Conservation (phyloP, 305 asterid species). For the Nicotiana rustica region DNA sequence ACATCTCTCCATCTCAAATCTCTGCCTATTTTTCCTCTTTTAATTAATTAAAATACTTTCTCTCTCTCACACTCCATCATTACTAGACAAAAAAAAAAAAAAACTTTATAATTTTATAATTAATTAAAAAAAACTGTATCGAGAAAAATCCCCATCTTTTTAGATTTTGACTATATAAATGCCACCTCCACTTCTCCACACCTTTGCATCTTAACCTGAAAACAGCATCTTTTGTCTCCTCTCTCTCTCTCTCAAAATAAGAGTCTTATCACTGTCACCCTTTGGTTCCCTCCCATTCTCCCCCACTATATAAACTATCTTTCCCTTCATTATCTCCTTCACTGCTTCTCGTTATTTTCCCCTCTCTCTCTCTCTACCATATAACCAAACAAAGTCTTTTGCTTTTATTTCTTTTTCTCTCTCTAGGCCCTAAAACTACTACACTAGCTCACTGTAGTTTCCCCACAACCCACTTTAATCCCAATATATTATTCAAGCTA, state of each 20-base stretch:
- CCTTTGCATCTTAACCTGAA: slow-evolving; percentile 33
- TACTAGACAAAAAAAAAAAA: not conserved
- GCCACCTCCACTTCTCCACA: slow-evolving; percentile 28
- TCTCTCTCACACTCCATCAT: not conserved
- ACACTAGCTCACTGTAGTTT: not conserved
- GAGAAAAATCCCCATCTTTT: not conserved
- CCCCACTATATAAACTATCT: slow-evolving; percentile 34
- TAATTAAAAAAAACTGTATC: not conserved
- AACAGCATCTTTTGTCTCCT: slow-evolving; percentile 35
- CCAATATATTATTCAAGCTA: not conserved
- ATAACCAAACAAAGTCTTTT: not conserved
- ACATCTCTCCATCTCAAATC: slow-evolving; percentile 16
- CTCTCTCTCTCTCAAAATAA: not conserved
- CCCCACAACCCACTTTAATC: slow-evolving; percentile 16
- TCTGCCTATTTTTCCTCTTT: not conserved
- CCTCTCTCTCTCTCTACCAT: not conserved
- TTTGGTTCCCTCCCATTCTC: not conserved
- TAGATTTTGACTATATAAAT: not conserved
- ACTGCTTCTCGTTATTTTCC: not conserved
- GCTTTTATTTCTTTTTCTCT: not conserved
- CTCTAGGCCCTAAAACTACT: not conserved
- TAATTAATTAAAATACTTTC: not conserved
- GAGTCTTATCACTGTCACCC: slow-evolving; percentile 28
- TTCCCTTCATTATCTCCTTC: slow-evolving; percentile 1
- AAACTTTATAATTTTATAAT: not conserved